Evolutionary conservation across 78 protist genomes (phyloP).

Genomic region (Pigoraptor vietnamica): DNA sequence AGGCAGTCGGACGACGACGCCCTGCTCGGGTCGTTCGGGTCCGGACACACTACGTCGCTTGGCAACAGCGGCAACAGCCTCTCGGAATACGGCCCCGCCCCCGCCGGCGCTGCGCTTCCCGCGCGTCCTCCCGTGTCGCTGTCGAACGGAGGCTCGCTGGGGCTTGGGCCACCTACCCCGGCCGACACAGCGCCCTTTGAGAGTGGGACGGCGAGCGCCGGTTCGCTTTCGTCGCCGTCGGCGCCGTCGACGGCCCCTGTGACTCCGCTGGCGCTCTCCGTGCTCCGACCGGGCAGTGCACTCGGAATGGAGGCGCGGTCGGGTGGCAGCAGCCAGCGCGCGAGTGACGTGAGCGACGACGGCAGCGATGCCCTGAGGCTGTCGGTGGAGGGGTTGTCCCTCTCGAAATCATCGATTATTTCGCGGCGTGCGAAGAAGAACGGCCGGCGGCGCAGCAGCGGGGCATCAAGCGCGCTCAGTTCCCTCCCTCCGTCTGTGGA

Average conservation of each 20-base stretch:
- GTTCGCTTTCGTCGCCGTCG: background rate
- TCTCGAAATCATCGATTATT: background rate
- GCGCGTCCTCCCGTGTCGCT: background rate
- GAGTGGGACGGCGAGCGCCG: background rate
- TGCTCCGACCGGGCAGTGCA: no score
- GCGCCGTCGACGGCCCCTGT: no score
- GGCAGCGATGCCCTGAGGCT: background rate
- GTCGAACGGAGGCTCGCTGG: background rate
- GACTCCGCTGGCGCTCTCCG: no score
- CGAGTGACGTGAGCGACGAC: background rate
- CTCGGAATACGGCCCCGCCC: background rate
- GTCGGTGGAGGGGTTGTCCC: background rate
- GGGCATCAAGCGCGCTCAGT: background rate
- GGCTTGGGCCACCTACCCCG: no score
- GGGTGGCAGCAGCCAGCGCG: background rate
- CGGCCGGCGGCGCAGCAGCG: background rate
- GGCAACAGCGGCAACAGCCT: background rate
- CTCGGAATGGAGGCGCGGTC: background rate
- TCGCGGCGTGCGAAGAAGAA: background rate
- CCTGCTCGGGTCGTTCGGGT: background rate
- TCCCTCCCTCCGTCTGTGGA: no score
- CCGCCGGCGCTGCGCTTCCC: background rate
- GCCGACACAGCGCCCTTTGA: no score
- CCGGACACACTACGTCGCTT: background rate
- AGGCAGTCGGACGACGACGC: background rate